These are phyloP conservation scores for Penicillium sp. DNA, from an alignment of 2,329 filamentous ascomycete species.

Conservation along the genomic window DNA sequence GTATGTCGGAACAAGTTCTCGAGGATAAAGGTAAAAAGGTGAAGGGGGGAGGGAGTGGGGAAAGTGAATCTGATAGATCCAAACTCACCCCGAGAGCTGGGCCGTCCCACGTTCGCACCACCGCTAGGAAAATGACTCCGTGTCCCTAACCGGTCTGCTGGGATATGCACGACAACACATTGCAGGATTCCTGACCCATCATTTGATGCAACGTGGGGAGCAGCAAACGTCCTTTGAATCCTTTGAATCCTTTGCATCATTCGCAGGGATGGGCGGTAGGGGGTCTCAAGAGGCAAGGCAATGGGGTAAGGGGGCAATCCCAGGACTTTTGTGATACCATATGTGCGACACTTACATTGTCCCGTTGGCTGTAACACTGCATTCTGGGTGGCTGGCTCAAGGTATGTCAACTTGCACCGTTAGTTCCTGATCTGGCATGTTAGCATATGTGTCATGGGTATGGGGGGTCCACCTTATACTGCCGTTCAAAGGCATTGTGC, in stretches of 20 bases:
- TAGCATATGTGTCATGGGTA: neutral
- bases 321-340: neutral
- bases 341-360: neutral
- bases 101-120: conserved; percentile 8
- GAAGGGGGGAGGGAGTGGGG: neutral
- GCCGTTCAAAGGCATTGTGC: neutral
- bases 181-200: conserved; percentile 11
- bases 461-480: conserved; percentile 2
- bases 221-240: neutral
- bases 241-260: too few species aligned
- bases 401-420: too few species aligned
- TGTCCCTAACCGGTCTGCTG: conserved; percentile 9
- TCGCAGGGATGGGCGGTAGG: neutral
- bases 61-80: conserved; percentile 17
- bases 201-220: conserved; percentile 12
- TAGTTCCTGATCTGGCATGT: neutral
- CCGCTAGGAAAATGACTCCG: conserved; percentile 11
- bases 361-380: neutral
- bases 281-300: neutral
- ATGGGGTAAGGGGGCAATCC: neutral
- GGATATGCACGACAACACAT: conserved; percentile 20
- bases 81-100: conserved; percentile 2
- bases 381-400: conserved; percentile 6
- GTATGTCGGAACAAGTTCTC: neutral
- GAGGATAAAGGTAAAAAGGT: neutral